These are phyloP conservation scores for Lasiodiplodia sp. DNA, from an alignment of 2,329 filamentous ascomycete species.

Conservation along the genomic window DNA sequence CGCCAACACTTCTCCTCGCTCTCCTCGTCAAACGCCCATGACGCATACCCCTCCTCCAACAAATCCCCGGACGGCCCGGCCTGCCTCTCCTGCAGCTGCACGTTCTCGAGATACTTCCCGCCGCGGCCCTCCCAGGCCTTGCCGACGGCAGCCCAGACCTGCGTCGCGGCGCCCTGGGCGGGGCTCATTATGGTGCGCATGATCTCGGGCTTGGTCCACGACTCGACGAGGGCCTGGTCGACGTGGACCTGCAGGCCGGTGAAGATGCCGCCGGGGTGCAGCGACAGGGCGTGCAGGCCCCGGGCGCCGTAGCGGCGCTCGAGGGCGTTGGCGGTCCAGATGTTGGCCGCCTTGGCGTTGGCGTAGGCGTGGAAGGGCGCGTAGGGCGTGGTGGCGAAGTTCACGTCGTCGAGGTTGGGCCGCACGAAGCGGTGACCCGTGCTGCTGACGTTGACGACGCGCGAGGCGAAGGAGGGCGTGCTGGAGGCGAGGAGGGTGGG, in stretches of 20 bases:
- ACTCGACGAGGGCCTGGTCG: constrained; percentile 58
- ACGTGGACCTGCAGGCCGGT: constrained; percentile 51
- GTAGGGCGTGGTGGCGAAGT: constrained; percentile 47
- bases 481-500: constrained; percentile 44
- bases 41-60: constrained; percentile 16
- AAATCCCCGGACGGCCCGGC: neutral
- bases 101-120: constrained; percentile 48
- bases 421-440: constrained; percentile 35
- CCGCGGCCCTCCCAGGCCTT: constrained; percentile 10
- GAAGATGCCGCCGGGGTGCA: constrained; percentile 42
- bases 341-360: constrained; percentile 37
- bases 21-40: constrained; percentile 25
- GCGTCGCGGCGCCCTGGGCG: constrained; percentile 50
- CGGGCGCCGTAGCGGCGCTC: constrained; percentile 12
- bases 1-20: constrained; percentile 19
- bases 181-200: constrained; percentile 36
- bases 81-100: constrained; percentile 30
- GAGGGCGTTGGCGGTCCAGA: constrained; percentile 36
- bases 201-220: constrained; percentile 55
- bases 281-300: constrained; percentile 38
- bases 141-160: constrained; percentile 47
- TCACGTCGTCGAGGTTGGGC: constrained; percentile 51
- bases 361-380: constrained; percentile 38
- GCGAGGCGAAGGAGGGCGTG: constrained; percentile 36
- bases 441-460: constrained; percentile 41